Evolutionary conservation across 345 rosid species (phyloP), one percentile per base, ranked within the genome.

Genomic region (Eucalyptus urophylla): DNA sequence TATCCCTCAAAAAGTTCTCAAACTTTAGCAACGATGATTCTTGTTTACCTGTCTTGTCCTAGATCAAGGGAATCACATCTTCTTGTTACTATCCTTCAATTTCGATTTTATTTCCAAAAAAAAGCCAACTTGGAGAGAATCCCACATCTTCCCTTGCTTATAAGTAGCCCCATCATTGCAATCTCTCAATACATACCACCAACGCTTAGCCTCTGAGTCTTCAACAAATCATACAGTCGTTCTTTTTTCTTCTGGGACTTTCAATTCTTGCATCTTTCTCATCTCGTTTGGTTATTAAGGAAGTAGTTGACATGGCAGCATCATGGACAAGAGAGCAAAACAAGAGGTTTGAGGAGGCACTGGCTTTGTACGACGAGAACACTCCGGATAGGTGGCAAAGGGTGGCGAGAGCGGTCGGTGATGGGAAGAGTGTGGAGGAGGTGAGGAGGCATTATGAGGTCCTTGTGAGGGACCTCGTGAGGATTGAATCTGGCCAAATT

Each of bases 391-490:
- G 90, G 7, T 90, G 90, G 92, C 58, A 89, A 29, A 90, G 87
- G 47, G 88, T 90, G 5, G 92, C 92, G 31, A 60, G 43, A 67
- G 89, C 88, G 14, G 92, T 90, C 22, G 92, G 88, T 37, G 83
- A 76, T 76, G 88, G 89, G 40, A 90, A 87, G 67, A 86, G 90
- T 10, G 88, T 33, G 27, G 92, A 89, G 86, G 92, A 90, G 12
- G 92, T 90, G 87, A 89, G 69, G 90, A 90, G 86, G 87, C 92
- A 90, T 24, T 90, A 90, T 50, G 89, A 80, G 80, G 49, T n/a
- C 44, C 92, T 90, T 19, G 88, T 87, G 27, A 89, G 87, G 88
- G 92, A 90, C 85, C 54, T 90, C 29, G 31, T 29, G 67, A 81
- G 51, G 86, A 90, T 90, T 80, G 92, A 90, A 54, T 65, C 90